A percentile compares a stretch with the other conserved stretches of the same genome.
Evolutionary conservation across 768 basidiomycete species (phyloP).

Genomic region (Boletus sp.): DNA sequence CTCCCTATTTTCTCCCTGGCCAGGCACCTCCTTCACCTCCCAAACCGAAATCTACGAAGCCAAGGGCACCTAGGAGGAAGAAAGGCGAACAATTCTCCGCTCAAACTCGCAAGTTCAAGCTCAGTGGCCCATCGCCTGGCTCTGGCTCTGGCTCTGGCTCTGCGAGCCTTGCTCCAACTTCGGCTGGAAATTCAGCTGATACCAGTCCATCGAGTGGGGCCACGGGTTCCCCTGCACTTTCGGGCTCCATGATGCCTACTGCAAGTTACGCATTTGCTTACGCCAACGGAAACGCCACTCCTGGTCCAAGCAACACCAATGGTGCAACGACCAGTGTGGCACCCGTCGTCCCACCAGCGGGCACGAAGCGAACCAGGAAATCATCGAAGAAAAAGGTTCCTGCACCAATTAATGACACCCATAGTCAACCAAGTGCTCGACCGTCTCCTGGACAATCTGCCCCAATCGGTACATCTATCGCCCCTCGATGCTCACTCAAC

Average conservation of each 20-base stretch:
- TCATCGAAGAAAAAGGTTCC: conserved; percentile 8
- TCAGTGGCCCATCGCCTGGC: conserved; percentile 22
- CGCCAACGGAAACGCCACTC: conserved; percentile 2
- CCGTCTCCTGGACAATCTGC: conserved; percentile 8
- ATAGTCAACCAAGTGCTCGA: conserved; percentile 1
- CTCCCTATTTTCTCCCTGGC: conserved; percentile 50
- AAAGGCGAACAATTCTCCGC: conserved; percentile 38
- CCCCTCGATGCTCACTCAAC: conserved; percentile 5
- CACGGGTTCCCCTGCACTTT: background rate
- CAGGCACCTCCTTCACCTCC: conserved; percentile 34
- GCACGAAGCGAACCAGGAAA: conserved; percentile 12
- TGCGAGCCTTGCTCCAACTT: conserved; percentile 31
- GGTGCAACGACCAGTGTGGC: background rate
- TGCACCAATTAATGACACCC: background rate
- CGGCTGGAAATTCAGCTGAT: conserved; percentile 15
- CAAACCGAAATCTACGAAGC: conserved; percentile 27
- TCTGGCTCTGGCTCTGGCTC: conserved; percentile 33
- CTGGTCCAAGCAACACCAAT: background rate
- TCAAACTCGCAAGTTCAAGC: conserved; percentile 50
- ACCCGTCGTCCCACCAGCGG: background rate
- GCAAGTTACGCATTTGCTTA: background rate
- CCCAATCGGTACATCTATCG: background rate
- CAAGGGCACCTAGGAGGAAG: conserved; percentile 29
- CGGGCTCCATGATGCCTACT: conserved; percentile 2
- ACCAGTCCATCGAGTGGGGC: background rate